Percentiles rank a stretch among this genome's conserved stretches.
Evolutionary conservation across 495 filamentous ascomycete species (phyloP).

Genomic region (Aspergillus leporis): DNA sequence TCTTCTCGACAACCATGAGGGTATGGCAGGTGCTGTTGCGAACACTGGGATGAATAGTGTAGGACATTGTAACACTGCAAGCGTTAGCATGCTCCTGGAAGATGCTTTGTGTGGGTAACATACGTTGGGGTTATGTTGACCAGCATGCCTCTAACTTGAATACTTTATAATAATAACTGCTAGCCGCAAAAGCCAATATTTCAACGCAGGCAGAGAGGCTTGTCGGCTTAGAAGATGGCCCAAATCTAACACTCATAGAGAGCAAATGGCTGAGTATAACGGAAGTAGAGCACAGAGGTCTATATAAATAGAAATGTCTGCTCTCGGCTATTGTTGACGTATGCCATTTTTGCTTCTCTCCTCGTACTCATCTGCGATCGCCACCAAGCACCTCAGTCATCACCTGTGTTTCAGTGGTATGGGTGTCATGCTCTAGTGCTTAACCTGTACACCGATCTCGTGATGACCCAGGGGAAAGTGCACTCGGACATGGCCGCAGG

Average conservation of each 20-base stretch:
- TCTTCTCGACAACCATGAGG: conserved; percentile 11
- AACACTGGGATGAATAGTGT: conserved; percentile 6
- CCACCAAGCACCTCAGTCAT: neutral
- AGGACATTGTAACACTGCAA: conserved; percentile 8
- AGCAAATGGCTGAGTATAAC: neutral
- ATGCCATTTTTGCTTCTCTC: neutral
- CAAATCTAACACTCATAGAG: neutral
- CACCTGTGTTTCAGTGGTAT: neutral
- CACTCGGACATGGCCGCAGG: conserved; percentile 1
- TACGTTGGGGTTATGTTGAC: neutral
- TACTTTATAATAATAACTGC: neutral
- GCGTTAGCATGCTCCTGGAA: conserved; percentile 5
- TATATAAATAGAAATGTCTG: neutral
- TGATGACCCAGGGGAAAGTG: conserved; percentile 3
- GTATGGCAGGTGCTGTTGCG: neutral
- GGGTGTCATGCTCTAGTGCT: neutral
- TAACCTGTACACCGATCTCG: neutral
- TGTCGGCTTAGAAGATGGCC: too few relatives aligned
- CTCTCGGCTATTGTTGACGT: conserved; percentile 4
- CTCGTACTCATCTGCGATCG: neutral
- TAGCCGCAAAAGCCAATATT: too few relatives aligned
- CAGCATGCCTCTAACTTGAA: neutral
- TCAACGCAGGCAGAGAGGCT: too few relatives aligned
- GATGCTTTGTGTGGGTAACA: neutral
- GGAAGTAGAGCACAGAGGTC: neutral